These are phyloP conservation scores for Hymenoscyphus albidus DNA, from an alignment of 2,329 filamentous ascomycete genomes.

Conservation along the genomic window DNA sequence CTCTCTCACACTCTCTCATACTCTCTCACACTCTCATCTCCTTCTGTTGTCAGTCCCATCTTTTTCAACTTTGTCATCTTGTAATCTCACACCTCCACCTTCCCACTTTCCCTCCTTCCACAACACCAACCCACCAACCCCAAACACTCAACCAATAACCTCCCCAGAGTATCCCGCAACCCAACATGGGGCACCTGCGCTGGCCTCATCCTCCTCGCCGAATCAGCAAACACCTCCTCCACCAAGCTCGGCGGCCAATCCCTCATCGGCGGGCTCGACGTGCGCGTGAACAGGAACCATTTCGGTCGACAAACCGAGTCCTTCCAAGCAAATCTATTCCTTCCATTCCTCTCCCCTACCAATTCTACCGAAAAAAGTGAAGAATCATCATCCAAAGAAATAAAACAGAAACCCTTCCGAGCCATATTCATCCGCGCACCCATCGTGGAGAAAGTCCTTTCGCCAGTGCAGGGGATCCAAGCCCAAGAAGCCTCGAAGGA, in stretches of 20 bases:
- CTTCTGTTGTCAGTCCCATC: no score
- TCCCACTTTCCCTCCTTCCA: no score
- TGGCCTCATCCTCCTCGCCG: conserved; percentile 84
- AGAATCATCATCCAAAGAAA: conserved; percentile 13
- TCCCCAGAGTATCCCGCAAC: conserved; percentile 64
- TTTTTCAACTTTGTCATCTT: background rate
- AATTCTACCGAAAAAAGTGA: conserved; percentile 14
- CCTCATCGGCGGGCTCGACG: conserved; percentile 84
- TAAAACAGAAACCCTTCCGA: conserved; percentile 55
- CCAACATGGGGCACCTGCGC: conserved; percentile 97
- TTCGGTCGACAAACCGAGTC: conserved; percentile 92
- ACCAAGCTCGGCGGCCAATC: conserved; percentile 91
- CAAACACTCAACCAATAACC: background rate
- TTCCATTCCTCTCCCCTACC: conserved; percentile 60
- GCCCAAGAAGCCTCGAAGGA: conserved; percentile 42
- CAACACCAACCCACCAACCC: no score
- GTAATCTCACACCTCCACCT: background rate
- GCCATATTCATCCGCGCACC: conserved; percentile 93
- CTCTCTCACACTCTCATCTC: no score
- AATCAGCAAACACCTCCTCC: conserved; percentile 70
- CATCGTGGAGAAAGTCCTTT: conserved; percentile 79
- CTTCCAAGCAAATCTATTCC: conserved; percentile 71
- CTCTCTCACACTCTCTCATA: no score
- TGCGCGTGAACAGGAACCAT: conserved; percentile 89
- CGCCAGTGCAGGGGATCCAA: conserved; percentile 33